Evolutionary conservation across 768 basidiomycete genomes (phyloP), one percentile per base, ranked within the genome.

Genomic region (Leccinum subgranulosum): DNA sequence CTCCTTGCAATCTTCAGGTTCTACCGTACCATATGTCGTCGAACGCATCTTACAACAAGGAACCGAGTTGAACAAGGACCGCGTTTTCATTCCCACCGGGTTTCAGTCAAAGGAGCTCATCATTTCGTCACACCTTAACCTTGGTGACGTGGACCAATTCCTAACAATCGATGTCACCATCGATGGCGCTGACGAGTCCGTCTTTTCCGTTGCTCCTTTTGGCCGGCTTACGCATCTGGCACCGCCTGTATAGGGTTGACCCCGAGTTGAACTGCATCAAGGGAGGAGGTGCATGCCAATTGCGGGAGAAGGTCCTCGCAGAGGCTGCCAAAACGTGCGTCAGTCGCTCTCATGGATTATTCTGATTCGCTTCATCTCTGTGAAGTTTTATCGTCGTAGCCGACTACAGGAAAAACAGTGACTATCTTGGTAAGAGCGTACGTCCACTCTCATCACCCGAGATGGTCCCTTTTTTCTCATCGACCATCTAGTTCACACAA

Each of bases 51-150:
- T 93, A 11, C 81, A 88, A 60, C 94, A 97, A 71, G 94, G 93
- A 2, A 60, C 66, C 14, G 84, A 82, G 33, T 76, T 81, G 12
- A 99, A 99, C 78, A 81, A 81, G 66, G 79, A 82, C 21, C 84
- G 96, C 25, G 82, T 95, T 6, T 97, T 97, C 73, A 84, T 97
- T 55, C 94, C 94, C 5, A 96, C 93, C 4, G 92, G 95, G 21
- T 98, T 98, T 74, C 97, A 99, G 75, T 94, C 92, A 15, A 96
- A 94, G 70, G 87, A 97, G 68, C 84, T 99, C 58, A 98, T 99
- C 68, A 86, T 98, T 53, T 79, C 80, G 47, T 85, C 86, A 25
- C 82, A 85, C 6, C 78, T 97, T 14, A 82, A 73, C 31, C 82
- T 97, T 5, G 95, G 94, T 33, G 95, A 97, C 67, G 85, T 94